These are phyloP conservation scores for Naganishia antarctica DNA, from an alignment of 768 basidiomycete genomes.

Conservation along the genomic window DNA sequence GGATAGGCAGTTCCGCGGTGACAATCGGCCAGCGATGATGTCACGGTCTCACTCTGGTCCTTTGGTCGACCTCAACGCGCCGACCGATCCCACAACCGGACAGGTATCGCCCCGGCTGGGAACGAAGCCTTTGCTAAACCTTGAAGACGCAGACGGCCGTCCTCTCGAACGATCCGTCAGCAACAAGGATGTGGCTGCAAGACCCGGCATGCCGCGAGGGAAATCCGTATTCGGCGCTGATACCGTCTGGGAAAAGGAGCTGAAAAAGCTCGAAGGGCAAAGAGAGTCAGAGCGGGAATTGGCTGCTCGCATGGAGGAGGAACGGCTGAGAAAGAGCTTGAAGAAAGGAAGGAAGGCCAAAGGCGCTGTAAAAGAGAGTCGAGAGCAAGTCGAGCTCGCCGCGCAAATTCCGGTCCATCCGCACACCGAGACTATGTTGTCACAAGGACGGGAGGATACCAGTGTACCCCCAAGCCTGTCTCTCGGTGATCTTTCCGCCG, in stretches of 20 bases:
- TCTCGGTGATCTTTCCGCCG: slow-evolving; percentile 5
- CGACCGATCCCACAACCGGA: background rate
- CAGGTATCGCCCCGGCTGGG: background rate
- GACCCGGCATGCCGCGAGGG: slow-evolving; percentile 50
- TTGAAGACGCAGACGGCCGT: slow-evolving; percentile 2
- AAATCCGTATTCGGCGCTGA: slow-evolving; percentile 91
- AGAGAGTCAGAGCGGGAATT: slow-evolving; percentile 60
- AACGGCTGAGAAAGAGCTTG: slow-evolving; percentile 52
- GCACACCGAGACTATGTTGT: slow-evolving; percentile 3
- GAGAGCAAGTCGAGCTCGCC: slow-evolving; percentile 52
- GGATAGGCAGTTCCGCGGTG: slow-evolving; percentile 86
- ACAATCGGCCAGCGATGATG: slow-evolving; percentile 91
- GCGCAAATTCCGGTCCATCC: slow-evolving; percentile 34
- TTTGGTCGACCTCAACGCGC: slow-evolving; percentile 14
- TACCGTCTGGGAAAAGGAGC: slow-evolving; percentile 84
- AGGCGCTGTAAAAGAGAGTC: slow-evolving; percentile 50
- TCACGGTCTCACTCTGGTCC: slow-evolving; percentile 32
- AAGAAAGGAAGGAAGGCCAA: slow-evolving; percentile 53
- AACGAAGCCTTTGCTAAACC: background rate
- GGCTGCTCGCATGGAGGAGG: background rate
- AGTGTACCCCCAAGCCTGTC: background rate
- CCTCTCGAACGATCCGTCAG: background rate
- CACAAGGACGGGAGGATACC: background rate
- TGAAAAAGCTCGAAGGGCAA: slow-evolving; percentile 71
- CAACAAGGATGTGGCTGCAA: background rate